phyloP scores from a whole-genome alignment of 1,139 yeast genomes.

The Torulaspora globosa region DNA sequence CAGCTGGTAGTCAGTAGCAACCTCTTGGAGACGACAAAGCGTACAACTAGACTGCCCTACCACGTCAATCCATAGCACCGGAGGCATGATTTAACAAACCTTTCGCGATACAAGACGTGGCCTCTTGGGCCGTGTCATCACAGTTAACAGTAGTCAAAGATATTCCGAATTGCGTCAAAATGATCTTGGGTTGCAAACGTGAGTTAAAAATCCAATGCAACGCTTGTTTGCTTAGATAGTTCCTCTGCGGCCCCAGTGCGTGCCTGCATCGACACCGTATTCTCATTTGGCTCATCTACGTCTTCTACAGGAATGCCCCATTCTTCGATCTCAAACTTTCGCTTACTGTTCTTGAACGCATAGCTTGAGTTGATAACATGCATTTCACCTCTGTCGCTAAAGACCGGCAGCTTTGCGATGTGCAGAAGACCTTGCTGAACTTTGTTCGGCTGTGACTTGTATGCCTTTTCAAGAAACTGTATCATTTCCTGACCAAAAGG shows the following conservation, averaged over 20 bases:
- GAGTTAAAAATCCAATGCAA: constrained; percentile 18
- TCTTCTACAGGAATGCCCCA: constrained; percentile 97
- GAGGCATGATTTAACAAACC: no score
- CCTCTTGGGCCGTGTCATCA: no score
- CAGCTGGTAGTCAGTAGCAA: background rate
- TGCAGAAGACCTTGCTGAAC: constrained; percentile 85
- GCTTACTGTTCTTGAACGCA: constrained; percentile 81
- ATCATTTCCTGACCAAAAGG: constrained; percentile 79
- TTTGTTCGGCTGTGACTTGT: constrained; percentile 58
- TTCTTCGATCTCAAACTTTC: constrained; percentile 77
- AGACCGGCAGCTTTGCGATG: constrained; percentile 62
- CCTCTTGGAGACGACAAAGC: background rate
- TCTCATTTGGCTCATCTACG: constrained; percentile 42
- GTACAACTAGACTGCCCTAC: no score
- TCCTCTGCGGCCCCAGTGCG: constrained; percentile 1
- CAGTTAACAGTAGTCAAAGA: no score
- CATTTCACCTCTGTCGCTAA: constrained; percentile 80
- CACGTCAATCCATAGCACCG: no score
- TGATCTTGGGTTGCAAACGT: no score
- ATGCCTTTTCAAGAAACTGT: constrained; percentile 61
- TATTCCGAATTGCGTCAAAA: no score
- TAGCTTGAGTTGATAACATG: constrained; percentile 67
- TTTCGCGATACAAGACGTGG: no score
- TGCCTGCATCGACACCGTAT: background rate
- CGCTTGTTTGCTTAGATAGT: constrained; percentile 18